These are phyloP conservation scores for Arthroderma sp. DNA, from an alignment of 2,329 filamentous ascomycete genomes.

Conservation along the genomic window DNA sequence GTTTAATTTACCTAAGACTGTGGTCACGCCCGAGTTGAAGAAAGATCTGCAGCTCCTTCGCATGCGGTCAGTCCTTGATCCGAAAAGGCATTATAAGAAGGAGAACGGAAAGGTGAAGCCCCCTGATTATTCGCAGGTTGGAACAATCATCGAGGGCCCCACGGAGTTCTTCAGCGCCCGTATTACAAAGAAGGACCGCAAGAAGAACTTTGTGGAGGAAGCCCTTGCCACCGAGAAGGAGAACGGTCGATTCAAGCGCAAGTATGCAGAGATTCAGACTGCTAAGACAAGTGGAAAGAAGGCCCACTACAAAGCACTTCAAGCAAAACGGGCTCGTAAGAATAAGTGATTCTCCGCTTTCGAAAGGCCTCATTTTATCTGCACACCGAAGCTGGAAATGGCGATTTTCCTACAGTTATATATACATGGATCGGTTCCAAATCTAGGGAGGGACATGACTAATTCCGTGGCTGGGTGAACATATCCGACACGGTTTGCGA, in stretches of 20 bases:
- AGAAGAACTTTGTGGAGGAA: constrained; percentile 76
- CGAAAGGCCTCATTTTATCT: not conserved
- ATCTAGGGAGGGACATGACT: not conserved
- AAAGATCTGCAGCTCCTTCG: constrained; percentile 78
- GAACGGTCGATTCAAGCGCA: constrained; percentile 64
- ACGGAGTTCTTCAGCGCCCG: constrained; percentile 76
- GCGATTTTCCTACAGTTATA: no score
- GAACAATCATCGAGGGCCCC: constrained; percentile 74
- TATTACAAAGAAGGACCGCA: constrained; percentile 74
- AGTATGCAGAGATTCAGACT: constrained; percentile 73
- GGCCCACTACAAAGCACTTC: constrained; percentile 70
- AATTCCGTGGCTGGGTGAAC: constrained; percentile 3
- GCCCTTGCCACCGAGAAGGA: constrained; percentile 55
- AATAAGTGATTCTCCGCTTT: constrained; percentile 4
- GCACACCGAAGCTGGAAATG: no score
- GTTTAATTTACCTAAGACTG: constrained; percentile 78
- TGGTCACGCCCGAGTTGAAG: constrained; percentile 72
- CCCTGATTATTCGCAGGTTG: constrained; percentile 78
- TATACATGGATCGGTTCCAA: no score
- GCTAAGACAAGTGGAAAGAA: constrained; percentile 81
- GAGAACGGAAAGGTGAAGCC: constrained; percentile 55
- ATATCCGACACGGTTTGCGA: constrained; percentile 20
- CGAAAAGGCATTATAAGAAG: constrained; percentile 86
- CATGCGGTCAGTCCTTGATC: constrained; percentile 78
- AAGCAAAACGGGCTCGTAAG: constrained; percentile 37